Percentiles rank a stretch among this genome's conserved stretches.
Conservation (phyloP, 2,329 filamentous ascomycete genomes). For the Nothophaeocryptopus gaeumannii region DNA sequence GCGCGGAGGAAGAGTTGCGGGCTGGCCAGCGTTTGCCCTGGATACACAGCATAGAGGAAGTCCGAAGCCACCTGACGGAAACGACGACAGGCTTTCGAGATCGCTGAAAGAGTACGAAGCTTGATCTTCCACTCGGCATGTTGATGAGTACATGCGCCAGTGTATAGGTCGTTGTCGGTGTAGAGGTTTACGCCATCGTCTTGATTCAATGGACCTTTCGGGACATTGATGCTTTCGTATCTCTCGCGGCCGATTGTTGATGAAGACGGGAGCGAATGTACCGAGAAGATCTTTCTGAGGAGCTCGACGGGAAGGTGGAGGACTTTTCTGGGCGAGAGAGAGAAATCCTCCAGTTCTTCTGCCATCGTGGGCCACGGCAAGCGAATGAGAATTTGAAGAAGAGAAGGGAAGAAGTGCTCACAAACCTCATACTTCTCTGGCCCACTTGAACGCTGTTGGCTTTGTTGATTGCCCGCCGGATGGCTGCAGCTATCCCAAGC, state of each 20-base stretch:
- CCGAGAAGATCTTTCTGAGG: conserved; percentile 5
- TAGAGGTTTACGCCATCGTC: neutral
- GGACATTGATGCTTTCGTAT: conserved; percentile 10
- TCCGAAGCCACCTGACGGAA: neutral
- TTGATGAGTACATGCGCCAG: conserved; percentile 6
- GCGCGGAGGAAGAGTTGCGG: conserved; percentile 8
- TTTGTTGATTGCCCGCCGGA: too few relatives aligned
- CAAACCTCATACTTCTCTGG: too few relatives aligned
- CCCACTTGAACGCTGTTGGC: too few relatives aligned
- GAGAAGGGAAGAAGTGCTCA: too few relatives aligned
- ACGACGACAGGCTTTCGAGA: neutral
- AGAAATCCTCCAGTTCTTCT: too few relatives aligned
- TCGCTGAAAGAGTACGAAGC: conserved; percentile 9
- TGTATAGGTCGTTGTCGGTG: conserved; percentile 8
- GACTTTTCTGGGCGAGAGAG: too few relatives aligned
- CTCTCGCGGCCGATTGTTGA: conserved; percentile 4
- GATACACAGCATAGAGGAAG: conserved; percentile 6
- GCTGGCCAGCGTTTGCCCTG: conserved; percentile 7
- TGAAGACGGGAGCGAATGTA: conserved; percentile 2
- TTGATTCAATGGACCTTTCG: neutral
- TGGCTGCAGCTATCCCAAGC: too few relatives aligned
- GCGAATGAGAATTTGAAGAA: too few relatives aligned
- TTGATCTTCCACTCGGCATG: conserved; percentile 2
- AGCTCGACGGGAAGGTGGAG: conserved; percentile 1
- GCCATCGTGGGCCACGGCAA: too few relatives aligned